These are phyloP conservation scores for Kwoniella pini DNA, from an alignment of 768 basidiomycete species.

Conservation along the genomic window DNA sequence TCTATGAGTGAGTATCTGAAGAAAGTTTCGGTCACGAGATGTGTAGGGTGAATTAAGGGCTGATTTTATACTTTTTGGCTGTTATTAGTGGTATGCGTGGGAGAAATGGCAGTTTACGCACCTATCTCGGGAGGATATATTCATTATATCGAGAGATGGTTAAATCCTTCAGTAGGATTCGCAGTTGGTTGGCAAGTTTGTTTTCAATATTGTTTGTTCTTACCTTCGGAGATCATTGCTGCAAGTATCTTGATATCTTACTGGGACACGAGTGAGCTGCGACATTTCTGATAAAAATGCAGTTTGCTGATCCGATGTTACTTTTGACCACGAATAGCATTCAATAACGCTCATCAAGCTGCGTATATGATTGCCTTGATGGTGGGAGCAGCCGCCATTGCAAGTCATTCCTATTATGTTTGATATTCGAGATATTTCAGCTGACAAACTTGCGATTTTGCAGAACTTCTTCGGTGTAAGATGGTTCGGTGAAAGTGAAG, in stretches of 20 bases:
- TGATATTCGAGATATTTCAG: too few species aligned
- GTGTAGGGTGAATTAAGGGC: too few species aligned
- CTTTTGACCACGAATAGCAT: conserved; percentile 4
- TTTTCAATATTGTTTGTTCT: conserved; percentile 56
- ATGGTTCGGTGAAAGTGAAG: conserved; percentile 36
- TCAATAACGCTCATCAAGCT: conserved; percentile 24
- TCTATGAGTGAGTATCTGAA: conserved; percentile 35
- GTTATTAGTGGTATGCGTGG: conserved; percentile 67
- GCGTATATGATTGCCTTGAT: conserved; percentile 30
- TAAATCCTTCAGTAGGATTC: conserved; percentile 54
- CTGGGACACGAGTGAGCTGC: conserved; percentile 32
- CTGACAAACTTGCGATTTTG: background rate
- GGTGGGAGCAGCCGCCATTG: conserved; percentile 35
- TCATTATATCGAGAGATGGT: conserved; percentile 51
- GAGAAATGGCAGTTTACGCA: conserved; percentile 78
- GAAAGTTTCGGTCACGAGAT: too few species aligned
- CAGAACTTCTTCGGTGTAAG: conserved; percentile 36
- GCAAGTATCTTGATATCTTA: conserved; percentile 32
- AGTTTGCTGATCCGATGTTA: too few species aligned
- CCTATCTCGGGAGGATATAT: conserved; percentile 78
- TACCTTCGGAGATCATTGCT: conserved; percentile 39
- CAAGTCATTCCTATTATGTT: conserved; percentile 27
- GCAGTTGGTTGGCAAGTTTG: conserved; percentile 51
- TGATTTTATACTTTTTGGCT: conserved; percentile 62
- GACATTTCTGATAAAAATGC: background rate